Percentiles rank a stretch among this genome's conserved stretches.
Evolutionary conservation across 371 early-diverging fungal species (phyloP).

Genomic region (Aphelidium insulamus): DNA sequence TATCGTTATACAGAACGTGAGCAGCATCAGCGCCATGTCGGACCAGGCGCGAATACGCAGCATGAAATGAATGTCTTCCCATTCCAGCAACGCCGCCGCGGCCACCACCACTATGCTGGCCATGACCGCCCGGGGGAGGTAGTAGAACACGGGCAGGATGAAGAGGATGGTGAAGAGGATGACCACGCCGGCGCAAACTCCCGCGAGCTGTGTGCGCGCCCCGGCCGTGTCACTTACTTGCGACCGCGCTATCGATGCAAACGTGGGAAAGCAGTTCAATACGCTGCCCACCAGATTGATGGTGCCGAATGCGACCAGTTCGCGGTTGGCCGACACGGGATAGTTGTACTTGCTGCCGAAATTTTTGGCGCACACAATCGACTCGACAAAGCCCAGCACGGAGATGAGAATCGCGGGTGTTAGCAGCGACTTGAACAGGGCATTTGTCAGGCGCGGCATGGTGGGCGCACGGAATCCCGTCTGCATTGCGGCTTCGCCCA

Average conservation of each 20-base stretch:
- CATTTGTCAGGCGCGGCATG: constrained; percentile 23
- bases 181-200: constrained; percentile 46
- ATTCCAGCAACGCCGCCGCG: constrained; percentile 50
- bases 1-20: constrained; percentile 63
- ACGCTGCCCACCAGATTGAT: constrained; percentile 56
- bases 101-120: constrained; percentile 70
- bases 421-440: constrained; percentile 28
- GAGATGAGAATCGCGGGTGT: constrained; percentile 53
- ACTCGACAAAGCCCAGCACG: constrained; percentile 87
- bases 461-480: constrained; percentile 33
- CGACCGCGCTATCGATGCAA: constrained; percentile 65
- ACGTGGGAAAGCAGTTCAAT: constrained; percentile 68
- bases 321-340: constrained; percentile 71
- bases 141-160: constrained; percentile 56
- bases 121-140: constrained; percentile 63
- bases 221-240: constrained; percentile 73
- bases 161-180: constrained; percentile 53
- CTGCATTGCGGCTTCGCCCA: constrained; percentile 40
- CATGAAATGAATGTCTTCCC: constrained; percentile 55
- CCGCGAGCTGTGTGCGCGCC: constrained; percentile 67
- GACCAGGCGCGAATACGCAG: constrained; percentile 60
- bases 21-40: constrained; percentile 47
- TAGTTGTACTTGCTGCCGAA: constrained; percentile 71
- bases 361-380: constrained; percentile 68
- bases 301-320: constrained; percentile 74